Conservation (phyloP, 1,284 basidiomycete genomes). For the Ustilago bromivora region DNA sequence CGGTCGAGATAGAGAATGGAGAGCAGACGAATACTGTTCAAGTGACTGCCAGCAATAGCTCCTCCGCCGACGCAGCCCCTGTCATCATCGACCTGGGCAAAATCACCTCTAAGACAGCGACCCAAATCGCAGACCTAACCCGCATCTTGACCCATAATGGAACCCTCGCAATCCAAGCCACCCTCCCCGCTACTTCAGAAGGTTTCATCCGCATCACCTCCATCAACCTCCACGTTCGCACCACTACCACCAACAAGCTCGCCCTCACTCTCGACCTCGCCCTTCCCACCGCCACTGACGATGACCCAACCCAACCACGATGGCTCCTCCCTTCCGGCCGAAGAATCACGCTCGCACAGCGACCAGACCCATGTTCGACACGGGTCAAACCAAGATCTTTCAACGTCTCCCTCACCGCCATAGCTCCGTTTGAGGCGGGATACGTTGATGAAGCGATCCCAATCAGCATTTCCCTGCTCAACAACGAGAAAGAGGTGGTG, state of each 20-base stretch:
- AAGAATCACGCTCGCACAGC: slow-evolving; percentile 13
- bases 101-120: not conserved
- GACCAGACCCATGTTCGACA: not conserved
- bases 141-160: not conserved
- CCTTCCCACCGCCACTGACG: not conserved
- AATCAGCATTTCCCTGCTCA: slow-evolving; percentile 21
- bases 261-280: not conserved
- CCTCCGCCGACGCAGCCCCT: not conserved
- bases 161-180: slow-evolving; percentile 17
- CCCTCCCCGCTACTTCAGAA: not conserved
- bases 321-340: slow-evolving; percentile 23
- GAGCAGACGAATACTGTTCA: slow-evolving; percentile 6
- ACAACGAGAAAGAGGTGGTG: slow-evolving; percentile 20
- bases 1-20: slow-evolving; percentile 13
- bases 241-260: not conserved
- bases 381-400: slow-evolving; percentile 15
- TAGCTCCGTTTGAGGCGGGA: not conserved
- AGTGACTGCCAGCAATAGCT: not conserved
- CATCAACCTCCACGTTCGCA: not conserved
- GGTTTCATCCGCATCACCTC: slow-evolving; percentile 4
- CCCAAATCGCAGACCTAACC: slow-evolving; percentile 3
- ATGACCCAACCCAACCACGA: not conserved
- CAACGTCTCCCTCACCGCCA: slow-evolving; percentile 13
- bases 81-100: slow-evolving; percentile 19
- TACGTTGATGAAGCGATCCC: slow-evolving; percentile 39